Evolutionary conservation across 768 basidiomycete genomes (phyloP), one percentile per base, ranked within the genome.

Genomic region (Suillus subaureus): DNA sequence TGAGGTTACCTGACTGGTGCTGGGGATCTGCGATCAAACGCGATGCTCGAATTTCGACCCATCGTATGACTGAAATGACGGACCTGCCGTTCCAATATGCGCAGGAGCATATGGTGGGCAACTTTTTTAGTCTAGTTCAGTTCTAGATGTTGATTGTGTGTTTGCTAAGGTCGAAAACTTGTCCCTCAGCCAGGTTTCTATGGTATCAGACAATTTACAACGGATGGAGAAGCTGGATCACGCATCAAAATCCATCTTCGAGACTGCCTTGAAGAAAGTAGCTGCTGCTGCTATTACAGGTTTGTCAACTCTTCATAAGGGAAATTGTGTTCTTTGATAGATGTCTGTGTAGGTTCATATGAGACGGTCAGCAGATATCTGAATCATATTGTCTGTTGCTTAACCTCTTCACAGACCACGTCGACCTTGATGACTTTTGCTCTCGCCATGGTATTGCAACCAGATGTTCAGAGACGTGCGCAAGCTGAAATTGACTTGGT

Each of bases 21-120:
- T 81, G 82, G 9, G 79, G 80, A 3, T 78, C 79, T 8, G 64
- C 64, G 15, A 75, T 81, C 66, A 78, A 79, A 69, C 71, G 70
- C 40, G 70, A 73, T 23, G 81, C 79, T 16, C 62, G 4, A 31
- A 35, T 28, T 1, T 69, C 65, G 1, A 33, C 18, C 9, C 16
- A 57, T 7, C 28, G 26, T 47, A 45, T 57, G 28, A 55, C 40
- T 6, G 56, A 4, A 28, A 45, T 47, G 62, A 66, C 40, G 66
- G 70, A 71, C 35, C 56, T 13, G 40, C 74, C 78, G 5, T 76
- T 72, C 49, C 61, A 70, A 5, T 71, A 66, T 63, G 72, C 69
- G 7, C 70, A 76, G 69, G 57, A 67, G 45, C 64, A 74, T 37
- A 75, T 78, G 68, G 79, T 78, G 55, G 23, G 43, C 11, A 13